Base-by-base conservation (phyloP, 192 early-diverging fungal species). In the Entomortierella beljakovae region DNA sequence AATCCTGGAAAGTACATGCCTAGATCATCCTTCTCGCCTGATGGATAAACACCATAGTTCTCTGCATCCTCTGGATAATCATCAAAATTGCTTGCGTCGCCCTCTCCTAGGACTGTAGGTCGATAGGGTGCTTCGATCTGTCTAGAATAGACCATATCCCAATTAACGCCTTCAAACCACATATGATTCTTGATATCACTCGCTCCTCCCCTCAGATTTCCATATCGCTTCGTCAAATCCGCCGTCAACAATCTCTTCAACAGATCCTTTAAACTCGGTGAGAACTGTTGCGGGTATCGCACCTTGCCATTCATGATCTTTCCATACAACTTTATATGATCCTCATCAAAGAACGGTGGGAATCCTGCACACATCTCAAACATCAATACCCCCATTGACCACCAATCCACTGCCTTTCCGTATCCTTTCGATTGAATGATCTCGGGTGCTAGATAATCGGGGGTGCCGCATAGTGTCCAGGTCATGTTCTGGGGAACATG, bases 281-380 rank as follows among this genome's bases (percentile, higher is more conserved):
- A 91, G 72, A 98, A 96, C 73, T 92, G 91, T 52, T 91, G 60
- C n/a, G 96, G 95, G 87, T 95, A 98, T 70, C 88, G 84, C 43
- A 94, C 91, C 35, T 87, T 90, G 33, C 96, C 94, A 2, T 87
- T 87, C 67, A 98, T 82, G 56, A 98, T 97, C 84, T 96, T 96
- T 83, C 96, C 96, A 71, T 97, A 98, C 57, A 98, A 71, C 60
- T 93, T 91, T 81, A 95, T 91, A 74, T 94, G 95, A 76, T 96
- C 94, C 61, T 98, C 95, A 84, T 97, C 96, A 70, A 94, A 95
- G 86, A 98, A 98, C 42, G 96, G 96, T 55, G 96, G 96, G 70
- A 95, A 91, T 51, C 96, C 96, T 8, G 96, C 96, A 31, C 96
- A 86, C 96, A 98, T 98, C 85, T 96, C 95, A 73, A 95, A 96